Evolutionary conservation across 2,329 filamentous ascomycete species (phyloP), one percentile per base, ranked within the genome.

Genomic region (Balansia obtecta): DNA sequence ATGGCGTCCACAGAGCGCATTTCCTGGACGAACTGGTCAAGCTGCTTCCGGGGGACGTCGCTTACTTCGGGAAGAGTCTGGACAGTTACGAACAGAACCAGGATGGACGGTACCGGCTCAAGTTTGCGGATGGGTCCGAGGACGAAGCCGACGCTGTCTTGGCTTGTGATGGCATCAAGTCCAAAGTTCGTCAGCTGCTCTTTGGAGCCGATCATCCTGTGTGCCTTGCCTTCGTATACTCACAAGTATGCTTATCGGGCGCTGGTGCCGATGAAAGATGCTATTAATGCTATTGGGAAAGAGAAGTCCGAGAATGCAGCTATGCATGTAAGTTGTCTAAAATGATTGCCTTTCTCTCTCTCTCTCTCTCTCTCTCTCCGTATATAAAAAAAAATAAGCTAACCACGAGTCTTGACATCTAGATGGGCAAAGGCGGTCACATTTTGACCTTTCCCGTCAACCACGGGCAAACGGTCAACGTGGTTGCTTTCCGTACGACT

Each of bases 121-220:
- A 32, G n/a, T 73, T 73, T 48, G 53, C 59, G 0, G 71, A 73
- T 39, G 69, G 69, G 15, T 38, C 48, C 1, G n/a, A 42, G 41
- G 10, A 46, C 47, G 30, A 32, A 22, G 42, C 48, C 3, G 66
- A 69, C 27, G 67, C 62, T 0, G 49, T 82, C 0, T 65, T 85
- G 44, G 81, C 78, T 0, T 82, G 79, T 55, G 82, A 85, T 60
- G 82, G 82, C 0, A 82, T 85, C 57, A 83, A 83, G 60, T 79
- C 75, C 9, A 65, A 66, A 15, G 70, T 75, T 1, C 64, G 79
- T 1, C 59, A 71, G 32, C 58, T 76, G 7, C 61, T 83, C 9
- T 63, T 80, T 0, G 74, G 73, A 0, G 57, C 65, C 1, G 57
- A 64, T 15, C 52, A 62, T 61, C 68, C 49, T 58, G n/a, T 70